Conservation (phyloP, 441 rosid genomes). For the Capsella rubella region DNA sequence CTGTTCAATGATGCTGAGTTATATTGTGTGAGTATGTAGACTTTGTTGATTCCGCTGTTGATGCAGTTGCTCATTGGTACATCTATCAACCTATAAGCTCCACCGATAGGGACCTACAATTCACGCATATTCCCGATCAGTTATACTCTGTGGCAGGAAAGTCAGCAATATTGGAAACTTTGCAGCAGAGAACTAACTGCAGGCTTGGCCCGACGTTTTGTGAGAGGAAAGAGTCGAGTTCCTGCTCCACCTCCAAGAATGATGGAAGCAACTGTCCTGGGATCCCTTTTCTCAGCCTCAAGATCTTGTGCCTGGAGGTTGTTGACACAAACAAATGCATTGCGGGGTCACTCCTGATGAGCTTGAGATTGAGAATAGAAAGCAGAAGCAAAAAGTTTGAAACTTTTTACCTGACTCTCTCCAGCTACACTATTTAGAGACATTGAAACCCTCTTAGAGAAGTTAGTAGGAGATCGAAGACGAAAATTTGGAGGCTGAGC, state of each 20-base stretch:
- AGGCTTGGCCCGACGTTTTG: conserved; percentile 96
- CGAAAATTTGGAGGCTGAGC: conserved; percentile 32
- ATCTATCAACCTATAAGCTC: conserved; percentile 92
- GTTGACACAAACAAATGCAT: conserved; percentile 3
- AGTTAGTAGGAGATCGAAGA: conserved; percentile 35
- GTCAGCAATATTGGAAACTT: not conserved
- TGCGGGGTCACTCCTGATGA: conserved; percentile 1
- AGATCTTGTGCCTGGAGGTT: conserved; percentile 68
- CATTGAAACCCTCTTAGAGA: conserved; percentile 40
- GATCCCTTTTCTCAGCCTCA: conserved; percentile 69
- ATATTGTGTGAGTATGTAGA: conserved; percentile 94
- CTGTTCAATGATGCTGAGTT: conserved; percentile 91
- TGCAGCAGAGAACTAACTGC: conserved; percentile 63
- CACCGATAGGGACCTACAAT: conserved; percentile 86
- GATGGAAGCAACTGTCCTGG: conserved; percentile 81
- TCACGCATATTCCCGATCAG: conserved; percentile 6
- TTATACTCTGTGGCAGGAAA: conserved; percentile 8
- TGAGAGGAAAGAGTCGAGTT: conserved; percentile 93
- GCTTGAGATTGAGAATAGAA: conserved; percentile 1
- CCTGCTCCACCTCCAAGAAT: conserved; percentile 99
- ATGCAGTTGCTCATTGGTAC: conserved; percentile 99
- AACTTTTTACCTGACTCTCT: conserved; percentile 35
- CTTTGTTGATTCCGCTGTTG: conserved; percentile 89
- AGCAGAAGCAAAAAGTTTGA: not conserved
- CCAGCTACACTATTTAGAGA: conserved; percentile 36